phyloP scores from a whole-genome alignment of 2,329 filamentous ascomycete genomes.

The Cercospora janseana region DNA sequence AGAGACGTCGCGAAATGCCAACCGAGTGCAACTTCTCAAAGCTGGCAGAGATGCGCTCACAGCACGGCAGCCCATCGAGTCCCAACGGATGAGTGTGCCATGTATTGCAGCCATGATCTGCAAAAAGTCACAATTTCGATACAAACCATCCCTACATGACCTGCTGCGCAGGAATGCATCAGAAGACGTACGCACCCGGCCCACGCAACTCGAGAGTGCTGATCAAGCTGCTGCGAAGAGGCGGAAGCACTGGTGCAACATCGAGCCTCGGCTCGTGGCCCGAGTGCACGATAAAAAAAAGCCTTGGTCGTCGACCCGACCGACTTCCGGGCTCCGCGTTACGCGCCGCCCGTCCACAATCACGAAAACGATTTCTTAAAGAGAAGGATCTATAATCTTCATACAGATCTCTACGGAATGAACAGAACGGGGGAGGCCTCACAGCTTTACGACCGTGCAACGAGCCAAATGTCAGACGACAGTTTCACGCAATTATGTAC shows the following conservation, averaged over 20 bases:
- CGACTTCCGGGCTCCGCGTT: too few relatives aligned
- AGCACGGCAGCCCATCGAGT: background rate
- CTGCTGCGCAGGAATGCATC: too few relatives aligned
- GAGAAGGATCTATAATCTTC: background rate
- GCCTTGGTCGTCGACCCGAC: too few relatives aligned
- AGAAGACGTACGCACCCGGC: too few relatives aligned
- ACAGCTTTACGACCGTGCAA: constrained; percentile 3
- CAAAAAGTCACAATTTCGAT: background rate
- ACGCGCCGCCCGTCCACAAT: too few relatives aligned
- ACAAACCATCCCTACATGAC: too few relatives aligned
- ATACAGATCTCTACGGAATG: background rate
- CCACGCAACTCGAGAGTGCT: too few relatives aligned
- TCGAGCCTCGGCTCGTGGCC: too few relatives aligned
- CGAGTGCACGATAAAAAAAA: too few relatives aligned
- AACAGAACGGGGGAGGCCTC: background rate
- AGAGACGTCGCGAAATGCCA: constrained; percentile 8
- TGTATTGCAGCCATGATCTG: background rate
- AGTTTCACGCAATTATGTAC: background rate
- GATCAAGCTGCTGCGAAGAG: too few relatives aligned
- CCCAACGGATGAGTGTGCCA: constrained; percentile 8
- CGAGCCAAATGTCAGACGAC: background rate
- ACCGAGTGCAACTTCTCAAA: constrained; percentile 5
- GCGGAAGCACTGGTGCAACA: too few relatives aligned
- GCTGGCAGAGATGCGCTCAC: constrained; percentile 1
- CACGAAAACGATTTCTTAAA: too few relatives aligned